phyloP scores from a whole-genome alignment of 495 filamentous ascomycete genomes.

The Eremomyces bilateralis region DNA sequence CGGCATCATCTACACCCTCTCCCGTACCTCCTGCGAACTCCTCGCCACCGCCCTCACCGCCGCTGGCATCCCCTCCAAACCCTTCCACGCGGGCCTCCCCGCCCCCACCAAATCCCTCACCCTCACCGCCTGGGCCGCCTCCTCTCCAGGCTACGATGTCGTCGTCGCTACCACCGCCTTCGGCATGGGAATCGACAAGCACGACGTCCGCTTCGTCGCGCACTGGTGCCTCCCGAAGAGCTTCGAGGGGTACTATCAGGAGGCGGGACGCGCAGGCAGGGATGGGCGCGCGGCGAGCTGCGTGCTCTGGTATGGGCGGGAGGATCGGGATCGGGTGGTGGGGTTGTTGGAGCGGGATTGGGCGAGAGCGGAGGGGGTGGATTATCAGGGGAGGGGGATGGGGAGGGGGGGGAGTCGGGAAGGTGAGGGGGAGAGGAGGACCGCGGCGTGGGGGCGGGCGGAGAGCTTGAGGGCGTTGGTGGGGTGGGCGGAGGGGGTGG shows the following conservation, averaged over 20 bases:
- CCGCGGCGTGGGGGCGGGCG: slow-evolving; percentile 22
- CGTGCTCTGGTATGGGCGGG: slow-evolving; percentile 69
- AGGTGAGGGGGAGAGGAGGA: slow-evolving; percentile 20
- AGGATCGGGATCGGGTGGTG: slow-evolving; percentile 49
- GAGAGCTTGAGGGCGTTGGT: slow-evolving; percentile 30
- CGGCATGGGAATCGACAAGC: slow-evolving; percentile 94
- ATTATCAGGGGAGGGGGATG: too few species aligned
- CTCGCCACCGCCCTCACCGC: slow-evolving; percentile 41
- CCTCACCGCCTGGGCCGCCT: slow-evolving; percentile 51
- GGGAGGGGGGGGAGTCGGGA: slow-evolving; percentile 3
- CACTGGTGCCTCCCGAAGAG: slow-evolving; percentile 85
- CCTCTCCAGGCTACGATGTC: slow-evolving; percentile 55
- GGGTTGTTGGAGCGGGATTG: slow-evolving; percentile 14
- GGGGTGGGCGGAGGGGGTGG: slow-evolving; percentile 59
- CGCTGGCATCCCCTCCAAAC: slow-evolving; percentile 43
- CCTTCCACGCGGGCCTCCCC: slow-evolving; percentile 45
- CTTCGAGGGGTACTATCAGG: slow-evolving; percentile 91
- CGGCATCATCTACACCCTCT: slow-evolving; percentile 80
- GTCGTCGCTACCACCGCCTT: slow-evolving; percentile 92
- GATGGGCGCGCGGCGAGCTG: slow-evolving; percentile 73
- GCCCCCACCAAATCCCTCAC: slow-evolving; percentile 40
- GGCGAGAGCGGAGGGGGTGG: too few species aligned
- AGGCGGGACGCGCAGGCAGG: slow-evolving; percentile 76
- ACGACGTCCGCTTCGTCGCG: slow-evolving; percentile 77
- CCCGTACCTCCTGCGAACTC: slow-evolving; percentile 50